phyloP scores from a whole-genome alignment of 2,329 filamentous ascomycete species.

The Exophiala viscosa region DNA sequence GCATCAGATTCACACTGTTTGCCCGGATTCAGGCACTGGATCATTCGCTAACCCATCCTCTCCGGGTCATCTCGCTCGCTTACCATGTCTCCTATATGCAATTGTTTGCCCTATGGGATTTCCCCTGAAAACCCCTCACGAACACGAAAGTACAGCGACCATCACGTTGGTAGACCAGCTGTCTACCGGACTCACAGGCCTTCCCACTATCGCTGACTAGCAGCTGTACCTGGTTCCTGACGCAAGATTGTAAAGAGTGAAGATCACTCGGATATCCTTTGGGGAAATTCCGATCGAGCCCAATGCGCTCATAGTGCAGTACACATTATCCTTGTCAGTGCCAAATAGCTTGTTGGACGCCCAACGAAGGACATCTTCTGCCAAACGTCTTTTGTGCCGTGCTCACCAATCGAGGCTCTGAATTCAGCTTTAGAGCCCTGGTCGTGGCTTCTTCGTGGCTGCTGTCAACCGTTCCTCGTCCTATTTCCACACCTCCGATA shows the following conservation, averaged over 20 bases:
- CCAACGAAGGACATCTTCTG: not conserved
- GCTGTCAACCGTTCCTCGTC: not conserved
- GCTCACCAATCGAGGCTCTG: not conserved
- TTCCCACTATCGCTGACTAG: not conserved
- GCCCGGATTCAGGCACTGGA: not conserved
- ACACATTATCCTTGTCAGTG: no score
- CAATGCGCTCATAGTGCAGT: no score
- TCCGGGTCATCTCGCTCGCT: not conserved
- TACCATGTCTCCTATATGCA: not conserved
- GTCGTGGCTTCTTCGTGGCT: not conserved
- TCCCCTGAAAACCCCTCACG: no score
- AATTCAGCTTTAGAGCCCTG: not conserved
- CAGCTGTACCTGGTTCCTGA: no score
- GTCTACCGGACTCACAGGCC: not conserved
- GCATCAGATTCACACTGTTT: not conserved
- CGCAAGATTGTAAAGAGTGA: no score
- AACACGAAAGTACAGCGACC: not conserved
- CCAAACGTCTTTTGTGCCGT: conserved; percentile 2
- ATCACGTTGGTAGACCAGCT: not conserved
- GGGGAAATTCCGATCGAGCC: no score
- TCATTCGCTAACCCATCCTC: not conserved
- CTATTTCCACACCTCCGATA: not conserved
- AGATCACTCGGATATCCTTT: no score
- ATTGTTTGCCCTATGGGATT: not conserved
- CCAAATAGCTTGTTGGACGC: no score